phyloP scores from a whole-genome alignment of 805 yeast genomes.

The Blastobotrys attinorum region DNA sequence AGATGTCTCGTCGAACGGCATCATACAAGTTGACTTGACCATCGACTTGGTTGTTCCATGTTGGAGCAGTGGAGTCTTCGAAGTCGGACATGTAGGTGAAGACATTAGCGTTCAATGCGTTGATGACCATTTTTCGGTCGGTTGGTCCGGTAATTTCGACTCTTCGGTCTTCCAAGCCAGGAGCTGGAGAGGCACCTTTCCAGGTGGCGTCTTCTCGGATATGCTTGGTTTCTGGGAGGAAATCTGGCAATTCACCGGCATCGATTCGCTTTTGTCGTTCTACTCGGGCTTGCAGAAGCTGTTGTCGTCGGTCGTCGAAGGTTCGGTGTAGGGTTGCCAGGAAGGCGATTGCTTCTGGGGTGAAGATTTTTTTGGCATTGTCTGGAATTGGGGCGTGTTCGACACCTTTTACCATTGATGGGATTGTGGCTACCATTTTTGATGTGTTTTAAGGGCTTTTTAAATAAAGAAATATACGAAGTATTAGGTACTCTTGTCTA shows the following conservation, averaged over 20 bases:
- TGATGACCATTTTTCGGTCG: constrained; percentile 68
- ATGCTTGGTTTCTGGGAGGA: constrained; percentile 54
- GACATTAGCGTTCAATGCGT: constrained; percentile 60
- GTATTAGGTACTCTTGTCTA: too few relatives aligned
- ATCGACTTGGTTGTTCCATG: constrained; percentile 58
- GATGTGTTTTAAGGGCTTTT: too few relatives aligned
- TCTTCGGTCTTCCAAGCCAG: constrained; percentile 62
- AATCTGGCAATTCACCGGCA: constrained; percentile 58
- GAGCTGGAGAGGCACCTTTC: constrained; percentile 65
- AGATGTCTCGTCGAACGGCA: constrained; percentile 52
- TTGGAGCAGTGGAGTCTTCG: constrained; percentile 66
- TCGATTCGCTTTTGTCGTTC: constrained; percentile 50
- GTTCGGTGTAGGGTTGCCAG: constrained; percentile 60
- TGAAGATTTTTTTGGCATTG: constrained; percentile 46
- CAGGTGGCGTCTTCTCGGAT: constrained; percentile 60
- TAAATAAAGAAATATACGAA: too few relatives aligned
- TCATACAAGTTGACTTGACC: constrained; percentile 68
- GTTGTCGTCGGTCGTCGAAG: constrained; percentile 48
- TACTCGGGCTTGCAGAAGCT: constrained; percentile 48
- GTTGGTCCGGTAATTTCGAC: constrained; percentile 74
- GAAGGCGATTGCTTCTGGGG: constrained; percentile 56
- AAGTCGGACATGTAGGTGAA: constrained; percentile 73
- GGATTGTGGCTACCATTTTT: constrained; percentile 17
- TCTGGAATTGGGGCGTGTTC: constrained; percentile 45
- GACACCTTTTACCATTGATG: constrained; percentile 37